A percentile compares a stretch with the other conserved stretches of the same genome.
Evolutionary conservation across 495 filamentous ascomycete species (phyloP).

Genomic region (Penicillium nucicola): DNA sequence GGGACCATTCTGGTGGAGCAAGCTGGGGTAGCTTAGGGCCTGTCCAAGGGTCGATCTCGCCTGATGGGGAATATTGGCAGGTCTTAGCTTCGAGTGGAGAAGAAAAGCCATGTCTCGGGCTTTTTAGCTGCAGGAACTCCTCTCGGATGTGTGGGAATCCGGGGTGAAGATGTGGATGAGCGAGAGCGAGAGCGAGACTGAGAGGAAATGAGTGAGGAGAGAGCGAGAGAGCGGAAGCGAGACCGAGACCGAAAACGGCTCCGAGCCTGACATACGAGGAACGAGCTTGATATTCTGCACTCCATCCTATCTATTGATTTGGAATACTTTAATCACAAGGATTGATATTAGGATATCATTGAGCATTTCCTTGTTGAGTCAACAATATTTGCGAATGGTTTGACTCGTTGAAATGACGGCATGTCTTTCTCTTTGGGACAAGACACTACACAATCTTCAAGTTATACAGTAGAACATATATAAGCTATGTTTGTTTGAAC

Average conservation of each 20-base stretch:
- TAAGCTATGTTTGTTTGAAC: too few species aligned
- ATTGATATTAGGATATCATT: too few species aligned
- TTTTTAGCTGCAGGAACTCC: background rate
- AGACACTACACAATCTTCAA: too few species aligned
- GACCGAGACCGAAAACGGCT: slow-evolving; percentile 1
- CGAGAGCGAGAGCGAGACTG: background rate
- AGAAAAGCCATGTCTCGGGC: background rate
- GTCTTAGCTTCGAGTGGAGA: background rate
- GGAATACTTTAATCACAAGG: too few species aligned
- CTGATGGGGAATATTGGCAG: background rate
- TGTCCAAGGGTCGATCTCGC: background rate
- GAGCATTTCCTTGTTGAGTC: too few species aligned
- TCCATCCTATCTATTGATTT: too few species aligned
- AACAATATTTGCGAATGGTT: too few species aligned
- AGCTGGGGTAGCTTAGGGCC: background rate
- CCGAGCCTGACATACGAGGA: background rate
- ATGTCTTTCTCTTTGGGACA: too few species aligned
- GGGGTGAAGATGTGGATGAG: background rate
- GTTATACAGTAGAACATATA: too few species aligned
- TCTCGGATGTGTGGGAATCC: background rate
- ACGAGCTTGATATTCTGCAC: background rate
- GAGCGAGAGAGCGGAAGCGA: background rate
- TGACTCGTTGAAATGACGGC: too few species aligned
- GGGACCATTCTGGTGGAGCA: background rate
- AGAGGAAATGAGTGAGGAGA: background rate